Percentiles rank a stretch among this genome's conserved stretches.
Conservation (phyloP, 1,284 basidiomycete species). For the Prillingera fragicola region DNA sequence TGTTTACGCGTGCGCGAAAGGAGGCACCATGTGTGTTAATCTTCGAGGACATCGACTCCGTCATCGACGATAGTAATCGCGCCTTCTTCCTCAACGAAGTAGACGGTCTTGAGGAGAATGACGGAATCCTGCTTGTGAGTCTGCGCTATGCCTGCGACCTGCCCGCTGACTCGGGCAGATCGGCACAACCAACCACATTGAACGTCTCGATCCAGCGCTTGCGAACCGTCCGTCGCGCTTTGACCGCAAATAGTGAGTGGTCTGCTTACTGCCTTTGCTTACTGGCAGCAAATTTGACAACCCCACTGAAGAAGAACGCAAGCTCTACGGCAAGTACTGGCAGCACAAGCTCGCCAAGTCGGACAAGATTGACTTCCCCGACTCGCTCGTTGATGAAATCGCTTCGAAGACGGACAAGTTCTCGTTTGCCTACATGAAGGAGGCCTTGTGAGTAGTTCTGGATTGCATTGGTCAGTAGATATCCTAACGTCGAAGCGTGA, state of each 20-base stretch:
- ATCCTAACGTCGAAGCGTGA: slow-evolving; percentile 20
- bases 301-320: slow-evolving; percentile 59
- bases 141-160: background rate
- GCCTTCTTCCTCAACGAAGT: slow-evolving; percentile 81
- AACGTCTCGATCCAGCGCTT: slow-evolving; percentile 66
- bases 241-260: slow-evolving; percentile 70
- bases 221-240: slow-evolving; percentile 72
- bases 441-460: slow-evolving; percentile 62
- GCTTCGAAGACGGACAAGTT: slow-evolving; percentile 60
- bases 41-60: slow-evolving; percentile 72
- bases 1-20: slow-evolving; percentile 35
- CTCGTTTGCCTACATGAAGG: slow-evolving; percentile 76
- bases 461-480: too few relatives aligned
- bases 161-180: slow-evolving; percentile 44
- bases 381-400: slow-evolving; percentile 57
- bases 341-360: slow-evolving; percentile 63
- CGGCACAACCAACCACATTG: slow-evolving; percentile 76
- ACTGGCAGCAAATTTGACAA: slow-evolving; percentile 50
- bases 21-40: slow-evolving; percentile 65
- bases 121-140: slow-evolving; percentile 60
- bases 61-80: slow-evolving; percentile 67
- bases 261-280: background rate
- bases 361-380: slow-evolving; percentile 60
- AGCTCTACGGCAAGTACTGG: slow-evolving; percentile 67
- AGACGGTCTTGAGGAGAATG: slow-evolving; percentile 57